phyloP scores from a whole-genome alignment of 441 rosid genomes.

The Gossypium gossypioides region DNA sequence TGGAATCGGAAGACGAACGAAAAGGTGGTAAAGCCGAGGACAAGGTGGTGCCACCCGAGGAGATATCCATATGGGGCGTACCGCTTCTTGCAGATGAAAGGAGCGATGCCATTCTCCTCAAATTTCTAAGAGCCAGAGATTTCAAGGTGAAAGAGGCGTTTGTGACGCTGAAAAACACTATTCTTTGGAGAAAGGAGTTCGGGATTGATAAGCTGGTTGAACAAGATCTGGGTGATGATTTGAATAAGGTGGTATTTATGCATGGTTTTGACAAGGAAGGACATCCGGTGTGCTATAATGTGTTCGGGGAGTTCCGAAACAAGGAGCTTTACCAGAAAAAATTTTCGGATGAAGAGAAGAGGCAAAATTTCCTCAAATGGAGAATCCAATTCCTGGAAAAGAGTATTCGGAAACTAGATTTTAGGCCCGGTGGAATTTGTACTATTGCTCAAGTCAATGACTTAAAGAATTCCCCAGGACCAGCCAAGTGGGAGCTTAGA shows the following conservation, averaged over 20 bases:
- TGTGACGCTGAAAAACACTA: conserved; percentile 39
- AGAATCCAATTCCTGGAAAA: conserved; percentile 46
- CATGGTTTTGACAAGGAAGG: conserved; percentile 39
- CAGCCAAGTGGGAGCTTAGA: conserved; percentile 35
- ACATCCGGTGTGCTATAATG: conserved; percentile 43
- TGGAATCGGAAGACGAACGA: neutral
- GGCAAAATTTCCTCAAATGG: conserved; percentile 36
- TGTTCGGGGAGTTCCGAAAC: conserved; percentile 38
- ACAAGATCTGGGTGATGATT: conserved; percentile 21
- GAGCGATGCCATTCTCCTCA: conserved; percentile 41
- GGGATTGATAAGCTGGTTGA: conserved; percentile 31
- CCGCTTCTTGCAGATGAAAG: conserved; percentile 41
- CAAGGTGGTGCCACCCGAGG: conserved; percentile 28
- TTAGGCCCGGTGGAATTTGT: conserved; percentile 36
- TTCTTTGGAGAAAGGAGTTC: conserved; percentile 42
- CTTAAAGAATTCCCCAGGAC: conserved; percentile 46
- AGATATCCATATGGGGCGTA: conserved; percentile 38
- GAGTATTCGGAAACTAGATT: conserved; percentile 40
- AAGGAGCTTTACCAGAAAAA: conserved; percentile 31
- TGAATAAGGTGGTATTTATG: conserved; percentile 34
- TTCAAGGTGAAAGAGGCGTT: conserved; percentile 47
- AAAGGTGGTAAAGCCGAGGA: neutral
- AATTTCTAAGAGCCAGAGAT: conserved; percentile 44
- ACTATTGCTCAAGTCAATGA: conserved; percentile 43
- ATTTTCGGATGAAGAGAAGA: conserved; percentile 35